Evolutionary conservation across 805 yeast genomes (phyloP).

Genomic region (Osmozyma mogii): DNA sequence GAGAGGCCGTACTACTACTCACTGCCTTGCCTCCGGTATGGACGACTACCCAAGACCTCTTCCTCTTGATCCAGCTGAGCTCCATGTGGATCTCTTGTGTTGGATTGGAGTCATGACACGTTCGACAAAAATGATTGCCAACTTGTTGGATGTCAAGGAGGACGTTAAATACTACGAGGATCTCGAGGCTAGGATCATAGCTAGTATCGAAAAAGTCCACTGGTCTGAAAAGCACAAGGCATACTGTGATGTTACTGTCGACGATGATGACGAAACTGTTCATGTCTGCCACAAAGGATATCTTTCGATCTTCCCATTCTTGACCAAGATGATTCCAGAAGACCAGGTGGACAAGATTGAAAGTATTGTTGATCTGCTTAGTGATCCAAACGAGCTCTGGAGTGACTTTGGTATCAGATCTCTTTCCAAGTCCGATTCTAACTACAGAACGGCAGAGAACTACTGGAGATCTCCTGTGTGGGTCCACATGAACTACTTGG

Average conservation of each 20-base stretch:
- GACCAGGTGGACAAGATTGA: conserved; percentile 37
- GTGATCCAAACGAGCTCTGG: conserved; percentile 72
- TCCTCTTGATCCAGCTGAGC: conserved; percentile 78
- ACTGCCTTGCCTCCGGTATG: conserved; percentile 85
- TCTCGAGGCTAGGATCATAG: conserved; percentile 48
- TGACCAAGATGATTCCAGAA: conserved; percentile 54
- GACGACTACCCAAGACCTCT: conserved; percentile 91
- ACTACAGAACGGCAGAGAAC: conserved; percentile 73
- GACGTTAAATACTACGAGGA: conserved; percentile 49
- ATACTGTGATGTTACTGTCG: conserved; percentile 79
- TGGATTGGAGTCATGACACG: conserved; percentile 94
- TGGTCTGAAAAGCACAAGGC: conserved; percentile 64
- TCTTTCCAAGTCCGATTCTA: conserved; percentile 56
- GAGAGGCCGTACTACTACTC: conserved; percentile 84
- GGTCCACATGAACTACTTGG: conserved; percentile 83
- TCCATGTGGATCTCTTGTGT: conserved; percentile 80
- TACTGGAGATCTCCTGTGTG: conserved; percentile 96
- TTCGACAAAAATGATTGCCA: conserved; percentile 70
- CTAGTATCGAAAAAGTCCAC: conserved; percentile 65
- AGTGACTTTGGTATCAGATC: conserved; percentile 74
- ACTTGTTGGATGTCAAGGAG: conserved; percentile 45
- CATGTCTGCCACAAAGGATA: conserved; percentile 88
- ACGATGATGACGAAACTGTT: conserved; percentile 57
- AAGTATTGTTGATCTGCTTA: conserved; percentile 47
- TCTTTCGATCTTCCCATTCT: conserved; percentile 77